Percentiles rank a stretch among this genome's conserved stretches.
Conservation (phyloP, 169 alveolate genomes). For the Sarcocystis neurona region DNA sequence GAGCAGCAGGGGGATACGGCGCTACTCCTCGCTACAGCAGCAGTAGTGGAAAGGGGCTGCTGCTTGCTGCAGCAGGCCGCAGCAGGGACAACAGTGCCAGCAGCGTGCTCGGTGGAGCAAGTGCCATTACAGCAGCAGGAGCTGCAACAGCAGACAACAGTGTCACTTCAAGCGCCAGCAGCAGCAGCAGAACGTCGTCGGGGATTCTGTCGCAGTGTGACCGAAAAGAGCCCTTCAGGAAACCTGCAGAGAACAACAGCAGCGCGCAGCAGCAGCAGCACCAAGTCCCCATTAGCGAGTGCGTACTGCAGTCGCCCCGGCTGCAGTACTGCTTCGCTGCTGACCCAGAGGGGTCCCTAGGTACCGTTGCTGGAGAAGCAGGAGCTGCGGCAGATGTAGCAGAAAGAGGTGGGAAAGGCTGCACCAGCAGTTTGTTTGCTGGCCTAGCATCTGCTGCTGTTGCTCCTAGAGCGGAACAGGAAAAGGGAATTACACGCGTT, state of each 20-base stretch:
- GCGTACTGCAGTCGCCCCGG: constrained; percentile 43
- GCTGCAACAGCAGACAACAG: constrained; percentile 17
- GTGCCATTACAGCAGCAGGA: constrained; percentile 22
- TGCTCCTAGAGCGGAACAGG: constrained; percentile 29
- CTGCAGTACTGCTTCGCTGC: constrained; percentile 30
- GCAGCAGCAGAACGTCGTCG: background rate
- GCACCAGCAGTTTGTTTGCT: constrained; percentile 43
- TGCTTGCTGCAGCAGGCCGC: background rate
- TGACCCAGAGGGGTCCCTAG: constrained; percentile 4
- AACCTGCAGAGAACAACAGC: background rate
- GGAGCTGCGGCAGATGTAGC: constrained; percentile 11
- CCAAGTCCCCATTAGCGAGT: too few relatives aligned
- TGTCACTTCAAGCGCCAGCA: too few relatives aligned
- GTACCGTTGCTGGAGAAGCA: constrained; percentile 36
- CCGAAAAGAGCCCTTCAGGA: constrained; percentile 9
- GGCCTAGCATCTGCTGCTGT: constrained; percentile 5
- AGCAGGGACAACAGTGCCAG: background rate
- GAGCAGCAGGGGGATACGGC: constrained; percentile 29
- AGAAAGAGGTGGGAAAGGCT: constrained; percentile 1
- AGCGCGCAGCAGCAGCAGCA: constrained; percentile 50
- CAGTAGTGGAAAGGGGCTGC: background rate
- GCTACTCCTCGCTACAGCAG: background rate
- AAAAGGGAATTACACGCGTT: background rate
- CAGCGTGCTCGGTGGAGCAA: constrained; percentile 33
- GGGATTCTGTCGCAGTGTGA: background rate